A percentile compares a stretch with the other conserved stretches of the same genome.
phyloP scores from a whole-genome alignment of 202 grass and related monocot species.

The Saccharum hybrid region DNA sequence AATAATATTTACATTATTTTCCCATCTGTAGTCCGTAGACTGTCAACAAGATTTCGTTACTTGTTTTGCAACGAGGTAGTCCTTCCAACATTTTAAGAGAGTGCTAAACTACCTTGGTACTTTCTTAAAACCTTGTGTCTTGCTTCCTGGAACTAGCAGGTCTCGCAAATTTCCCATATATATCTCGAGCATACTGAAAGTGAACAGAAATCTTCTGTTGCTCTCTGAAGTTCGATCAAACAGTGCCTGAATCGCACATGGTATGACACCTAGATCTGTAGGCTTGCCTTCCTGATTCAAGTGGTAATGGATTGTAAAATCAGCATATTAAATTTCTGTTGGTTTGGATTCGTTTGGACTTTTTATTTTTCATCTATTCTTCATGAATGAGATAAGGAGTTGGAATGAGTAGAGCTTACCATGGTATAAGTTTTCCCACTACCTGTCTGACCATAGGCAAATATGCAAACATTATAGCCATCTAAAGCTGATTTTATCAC shows the following conservation, averaged over 20 bases:
- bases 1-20: background rate
- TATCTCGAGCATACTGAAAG: conserved; percentile 99
- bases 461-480: conserved; percentile 95
- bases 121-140: conserved; percentile 59
- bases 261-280: conserved; percentile 70
- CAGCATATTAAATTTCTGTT: conserved; percentile 28
- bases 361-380: conserved; percentile 24
- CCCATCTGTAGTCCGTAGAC: background rate
- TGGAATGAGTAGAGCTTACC: conserved; percentile 63
- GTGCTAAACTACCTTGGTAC: conserved; percentile 56
- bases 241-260: conserved; percentile 77
- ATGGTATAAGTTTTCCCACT: conserved; percentile 98
- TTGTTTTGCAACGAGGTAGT: background rate
- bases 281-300: conserved; percentile 75
- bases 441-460: conserved; percentile 96
- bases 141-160: conserved; percentile 63
- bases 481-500: conserved; percentile 96
- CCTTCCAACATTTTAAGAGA: conserved; percentile 35
- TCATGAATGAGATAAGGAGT: conserved; percentile 16
- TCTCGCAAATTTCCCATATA: conserved; percentile 94
- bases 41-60: conserved; percentile 26
- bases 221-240: conserved; percentile 72
- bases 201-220: conserved; percentile 75
- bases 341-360: conserved; percentile 9
- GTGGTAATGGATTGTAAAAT: conserved; percentile 36